phyloP scores from a whole-genome alignment of 192 early-diverging fungal genomes.

The Podila epigama region DNA sequence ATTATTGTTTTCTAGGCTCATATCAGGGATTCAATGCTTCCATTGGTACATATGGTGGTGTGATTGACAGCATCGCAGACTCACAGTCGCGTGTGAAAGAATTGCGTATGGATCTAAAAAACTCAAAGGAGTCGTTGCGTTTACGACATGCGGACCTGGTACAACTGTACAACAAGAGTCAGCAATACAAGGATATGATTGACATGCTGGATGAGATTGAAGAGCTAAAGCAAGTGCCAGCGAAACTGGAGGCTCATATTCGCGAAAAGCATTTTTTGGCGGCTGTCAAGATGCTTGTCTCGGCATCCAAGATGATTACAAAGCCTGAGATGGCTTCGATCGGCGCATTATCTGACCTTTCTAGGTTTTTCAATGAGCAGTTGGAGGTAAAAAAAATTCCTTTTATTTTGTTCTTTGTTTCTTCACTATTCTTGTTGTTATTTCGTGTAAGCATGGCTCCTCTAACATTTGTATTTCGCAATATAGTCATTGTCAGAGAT shows the following conservation, averaged over 20 bases:
- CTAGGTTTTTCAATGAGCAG: conserved; percentile 66
- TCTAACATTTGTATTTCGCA: too few species aligned
- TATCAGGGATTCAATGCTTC: conserved; percentile 85
- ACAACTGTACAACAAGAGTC: conserved; percentile 76
- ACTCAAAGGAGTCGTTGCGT: conserved; percentile 67
- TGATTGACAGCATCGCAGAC: conserved; percentile 71
- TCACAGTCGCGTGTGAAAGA: conserved; percentile 70
- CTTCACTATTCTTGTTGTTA: neutral
- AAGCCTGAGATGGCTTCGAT: conserved; percentile 72
- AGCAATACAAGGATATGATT: conserved; percentile 82
- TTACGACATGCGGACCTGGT: conserved; percentile 71
- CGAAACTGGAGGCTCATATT: conserved; percentile 64
- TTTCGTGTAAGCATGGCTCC: too few species aligned
- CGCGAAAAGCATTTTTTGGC: conserved; percentile 75
- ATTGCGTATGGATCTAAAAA: conserved; percentile 68
- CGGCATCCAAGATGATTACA: conserved; percentile 66
- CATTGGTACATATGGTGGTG: conserved; percentile 81
- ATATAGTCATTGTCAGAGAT: conserved; percentile 66
- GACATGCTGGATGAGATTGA: conserved; percentile 77
- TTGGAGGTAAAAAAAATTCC: conserved; percentile 48
- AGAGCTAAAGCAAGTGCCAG: conserved; percentile 69
- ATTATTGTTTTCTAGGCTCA: conserved; percentile 59
- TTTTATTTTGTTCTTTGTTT: too few species aligned
- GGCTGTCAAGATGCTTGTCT: conserved; percentile 69
- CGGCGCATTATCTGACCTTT: conserved; percentile 73